These are phyloP conservation scores for Filobasidium floriforme DNA, from an alignment of 768 basidiomycete species.

Conservation along the genomic window DNA sequence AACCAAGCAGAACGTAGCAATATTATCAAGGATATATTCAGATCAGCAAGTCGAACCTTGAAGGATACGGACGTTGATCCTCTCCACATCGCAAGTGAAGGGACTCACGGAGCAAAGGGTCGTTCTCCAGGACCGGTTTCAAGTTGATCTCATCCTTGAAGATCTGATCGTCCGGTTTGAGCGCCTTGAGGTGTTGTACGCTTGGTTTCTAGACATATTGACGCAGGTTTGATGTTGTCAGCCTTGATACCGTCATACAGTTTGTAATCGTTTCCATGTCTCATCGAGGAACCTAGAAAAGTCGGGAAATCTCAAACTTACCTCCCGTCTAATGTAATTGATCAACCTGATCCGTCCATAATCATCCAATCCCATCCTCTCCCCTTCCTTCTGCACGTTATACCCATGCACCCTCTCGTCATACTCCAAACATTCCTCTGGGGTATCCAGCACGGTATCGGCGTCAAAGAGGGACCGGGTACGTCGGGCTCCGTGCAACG, in stretches of 20 bases:
- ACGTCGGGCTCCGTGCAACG: slow-evolving; percentile 17
- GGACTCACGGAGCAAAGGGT: slow-evolving; percentile 75
- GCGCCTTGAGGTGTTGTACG: slow-evolving; percentile 41
- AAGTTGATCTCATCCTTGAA: slow-evolving; percentile 72
- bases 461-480: slow-evolving; percentile 24
- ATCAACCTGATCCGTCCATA: slow-evolving; percentile 72
- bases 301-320: slow-evolving; percentile 6
- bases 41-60: no score
- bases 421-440: slow-evolving; percentile 31
- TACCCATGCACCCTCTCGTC: slow-evolving; percentile 28
- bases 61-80: no score
- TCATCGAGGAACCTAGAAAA: neutral
- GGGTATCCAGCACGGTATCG: slow-evolving; percentile 26
- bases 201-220: no score
- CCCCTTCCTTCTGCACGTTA: slow-evolving; percentile 24
- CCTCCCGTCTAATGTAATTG: slow-evolving; percentile 66
- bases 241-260: no score
- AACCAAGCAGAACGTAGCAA: no score
- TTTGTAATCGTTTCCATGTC: no score
- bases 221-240: no score
- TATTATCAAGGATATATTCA: no score
- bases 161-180: slow-evolving; percentile 58
- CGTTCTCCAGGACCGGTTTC: slow-evolving; percentile 71
- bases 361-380: slow-evolving; percentile 54
- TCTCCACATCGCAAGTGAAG: no score